Base-by-base conservation (phyloP, 169 alveolate species). In the Eimeria nieschulzi region DNA sequence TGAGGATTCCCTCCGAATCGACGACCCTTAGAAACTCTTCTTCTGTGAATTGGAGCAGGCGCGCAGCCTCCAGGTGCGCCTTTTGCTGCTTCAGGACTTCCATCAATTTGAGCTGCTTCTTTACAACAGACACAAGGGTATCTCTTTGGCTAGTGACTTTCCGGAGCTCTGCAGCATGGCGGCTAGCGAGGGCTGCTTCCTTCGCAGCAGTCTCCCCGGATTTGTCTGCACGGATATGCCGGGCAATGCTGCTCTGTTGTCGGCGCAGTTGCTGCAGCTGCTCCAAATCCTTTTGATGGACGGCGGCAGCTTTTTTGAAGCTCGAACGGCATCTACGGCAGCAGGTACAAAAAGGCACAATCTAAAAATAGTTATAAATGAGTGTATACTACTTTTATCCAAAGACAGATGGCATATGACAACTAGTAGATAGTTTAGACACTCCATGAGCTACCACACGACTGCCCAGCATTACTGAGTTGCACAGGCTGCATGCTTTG, bases 21-120 rank as follows among this genome's bases (percentile, higher is more conserved):
- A 91, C 33, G 15, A 82, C 71, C 23, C 55, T 68, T 17, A 94
- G 92, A 82, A 97, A 97, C 88, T 97, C 98, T 72, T 97, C 98
- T 90, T 97, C 98, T 61, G 97, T 96, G 88, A 97, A 96, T 13
- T 95, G 94, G 7, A 97, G 95, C 83, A 95, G 63, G 82, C 97
- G 96, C 7, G 98, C 98, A 17, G 97, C 97, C 87, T 97, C 98
- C 68, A 97, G 78, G 91, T 97, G 98, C 82, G 95, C 96, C 92
- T 96, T 96, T 87, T 96, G 96, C 70, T 96, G 95, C 90, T 97
- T 97, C n/a, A 97, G 95, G 51, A 96, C 93, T 87, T 96, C 97
- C 63, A 96, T 96, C 54, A 97, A 94, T 91, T 96, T 96, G 94
- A 96, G 94, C 88, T 96, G 96, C 83, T 96, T 97, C 94, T 96